Evolutionary conservation across 75 land plant species (phyloP), one percentile per base, ranked within the genome.

Genomic region (Isoetes taiwanensis): DNA sequence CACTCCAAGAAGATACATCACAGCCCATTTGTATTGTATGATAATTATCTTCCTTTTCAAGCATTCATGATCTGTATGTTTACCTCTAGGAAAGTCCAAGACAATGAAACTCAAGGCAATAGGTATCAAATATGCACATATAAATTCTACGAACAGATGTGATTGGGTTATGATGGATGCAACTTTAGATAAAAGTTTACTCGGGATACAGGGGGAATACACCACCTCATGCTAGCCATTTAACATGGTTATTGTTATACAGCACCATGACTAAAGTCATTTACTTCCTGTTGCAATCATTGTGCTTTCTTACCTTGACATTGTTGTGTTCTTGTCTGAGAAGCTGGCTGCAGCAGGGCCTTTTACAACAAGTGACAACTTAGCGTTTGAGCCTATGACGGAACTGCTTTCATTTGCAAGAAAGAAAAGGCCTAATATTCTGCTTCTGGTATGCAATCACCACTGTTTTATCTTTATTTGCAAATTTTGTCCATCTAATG

Each of bases 291-390:
- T 1, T 4, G 43, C 30, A 10, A 24, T 6, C n/a, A 43, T 46
- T 42, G 61, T 65, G 41, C 39, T 76, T 42, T 79, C 76, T 9
- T 37, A 37, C n/a, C 10, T 27, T 54, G 14, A 54, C 3, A 42
- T 68, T 10, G 32, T 23, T 23, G 30, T 32, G 32, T 11, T 33
- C 28, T 71, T 50, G 43, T 5, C 34, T 41, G 56, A 19, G 43
- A 21, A 93, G 99, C 52, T 93, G 33, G 68, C 84, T 69, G 95
- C 90, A 60, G 72, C 90, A 41, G 99, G 99, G n/a, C 99, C 99
- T 33, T 93, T 77, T 41, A 84, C 81, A 3, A 84, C 99, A 43
- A 79, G 67, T 58, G 99, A 87, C 61, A 93, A 93, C 65, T 59
- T 93, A 16, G 72, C 74, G 3, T 93, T 78, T 73, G 93, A 93